Evolutionary conservation across 495 filamentous ascomycete species (phyloP).

Genomic region (Hypoxylon rickii): DNA sequence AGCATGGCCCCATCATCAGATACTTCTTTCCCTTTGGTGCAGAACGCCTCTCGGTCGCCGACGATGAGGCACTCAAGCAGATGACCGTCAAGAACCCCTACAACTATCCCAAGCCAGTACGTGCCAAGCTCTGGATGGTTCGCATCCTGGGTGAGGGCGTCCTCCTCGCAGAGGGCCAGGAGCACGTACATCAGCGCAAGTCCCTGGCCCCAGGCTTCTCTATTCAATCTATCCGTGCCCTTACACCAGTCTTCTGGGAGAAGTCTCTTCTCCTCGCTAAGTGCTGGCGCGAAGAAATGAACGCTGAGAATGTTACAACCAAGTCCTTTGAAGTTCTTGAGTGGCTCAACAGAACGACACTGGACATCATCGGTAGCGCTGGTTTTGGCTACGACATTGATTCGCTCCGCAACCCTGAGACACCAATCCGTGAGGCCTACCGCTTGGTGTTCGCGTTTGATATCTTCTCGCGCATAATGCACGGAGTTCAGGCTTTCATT

Average conservation of each 20-base stretch:
- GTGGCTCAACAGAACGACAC: slow-evolving; percentile 53
- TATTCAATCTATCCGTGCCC: slow-evolving; percentile 47
- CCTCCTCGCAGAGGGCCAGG: slow-evolving; percentile 52
- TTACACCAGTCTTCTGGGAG: slow-evolving; percentile 56
- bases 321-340: slow-evolving; percentile 50
- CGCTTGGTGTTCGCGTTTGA: slow-evolving; percentile 52
- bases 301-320: slow-evolving; percentile 27
- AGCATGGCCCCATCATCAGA: slow-evolving; percentile 48
- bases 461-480: slow-evolving; percentile 42
- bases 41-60: slow-evolving; percentile 50
- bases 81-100: slow-evolving; percentile 58
- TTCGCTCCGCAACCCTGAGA: slow-evolving; percentile 47
- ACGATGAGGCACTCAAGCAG: slow-evolving; percentile 51
- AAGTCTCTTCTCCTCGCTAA: slow-evolving; percentile 52
- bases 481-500: slow-evolving; percentile 52
- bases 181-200: slow-evolving; percentile 53
- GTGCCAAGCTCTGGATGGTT: slow-evolving; percentile 55
- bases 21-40: slow-evolving; percentile 53
- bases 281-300: slow-evolving; percentile 48
- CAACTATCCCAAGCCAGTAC: slow-evolving; percentile 57
- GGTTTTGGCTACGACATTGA: slow-evolving; percentile 54
- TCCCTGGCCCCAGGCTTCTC: slow-evolving; percentile 53
- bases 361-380: slow-evolving; percentile 58
- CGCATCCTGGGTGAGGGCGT: slow-evolving; percentile 54
- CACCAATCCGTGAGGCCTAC: slow-evolving; percentile 51